Conservation (phyloP, 495 filamentous ascomycete genomes). For the Tetracladium marchalianum region DNA sequence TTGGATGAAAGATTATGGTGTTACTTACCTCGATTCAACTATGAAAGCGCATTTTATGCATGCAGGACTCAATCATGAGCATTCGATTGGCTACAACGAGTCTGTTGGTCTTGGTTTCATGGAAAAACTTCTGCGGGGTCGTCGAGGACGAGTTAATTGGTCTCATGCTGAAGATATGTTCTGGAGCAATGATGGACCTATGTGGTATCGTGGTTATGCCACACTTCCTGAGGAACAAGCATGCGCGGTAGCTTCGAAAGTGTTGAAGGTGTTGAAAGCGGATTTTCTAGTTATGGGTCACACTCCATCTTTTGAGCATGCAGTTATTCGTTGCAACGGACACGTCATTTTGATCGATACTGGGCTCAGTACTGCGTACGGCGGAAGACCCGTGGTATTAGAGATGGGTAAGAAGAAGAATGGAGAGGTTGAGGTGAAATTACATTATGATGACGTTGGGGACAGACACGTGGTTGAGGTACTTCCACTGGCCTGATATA, state of each 20-base stretch:
- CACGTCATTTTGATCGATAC: slow-evolving; percentile 5
- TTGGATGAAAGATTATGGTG: slow-evolving; percentile 2
- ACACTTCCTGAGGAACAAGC: slow-evolving; percentile 1
- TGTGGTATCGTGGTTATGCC: slow-evolving; percentile 4
- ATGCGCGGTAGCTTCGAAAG: slow-evolving; percentile 1
- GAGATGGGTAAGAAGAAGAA: slow-evolving; percentile 6
- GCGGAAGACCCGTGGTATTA: slow-evolving; percentile 2
- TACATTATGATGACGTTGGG: slow-evolving; percentile 3
- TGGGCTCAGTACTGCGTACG: slow-evolving; percentile 2
- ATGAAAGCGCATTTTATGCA: slow-evolving; percentile 8
- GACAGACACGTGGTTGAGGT: slow-evolving; percentile 3
- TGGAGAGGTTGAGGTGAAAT: slow-evolving; percentile 1
- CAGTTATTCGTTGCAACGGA: background rate
- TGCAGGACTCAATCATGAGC: slow-evolving; percentile 3
- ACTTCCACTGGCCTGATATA: background rate
- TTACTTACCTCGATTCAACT: background rate
- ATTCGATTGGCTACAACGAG: background rate
- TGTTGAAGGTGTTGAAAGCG: slow-evolving; percentile 1
- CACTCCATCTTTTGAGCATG: slow-evolving; percentile 5
- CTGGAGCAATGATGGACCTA: background rate
- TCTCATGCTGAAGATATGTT: background rate
- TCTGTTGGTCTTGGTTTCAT: slow-evolving; percentile 2
- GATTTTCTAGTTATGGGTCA: slow-evolving; percentile 4
- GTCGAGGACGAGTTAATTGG: background rate
- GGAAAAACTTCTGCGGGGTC: background rate